Evolutionary conservation across 495 filamentous ascomycete genomes (phyloP).

Genomic region (Neurospora discreta): DNA sequence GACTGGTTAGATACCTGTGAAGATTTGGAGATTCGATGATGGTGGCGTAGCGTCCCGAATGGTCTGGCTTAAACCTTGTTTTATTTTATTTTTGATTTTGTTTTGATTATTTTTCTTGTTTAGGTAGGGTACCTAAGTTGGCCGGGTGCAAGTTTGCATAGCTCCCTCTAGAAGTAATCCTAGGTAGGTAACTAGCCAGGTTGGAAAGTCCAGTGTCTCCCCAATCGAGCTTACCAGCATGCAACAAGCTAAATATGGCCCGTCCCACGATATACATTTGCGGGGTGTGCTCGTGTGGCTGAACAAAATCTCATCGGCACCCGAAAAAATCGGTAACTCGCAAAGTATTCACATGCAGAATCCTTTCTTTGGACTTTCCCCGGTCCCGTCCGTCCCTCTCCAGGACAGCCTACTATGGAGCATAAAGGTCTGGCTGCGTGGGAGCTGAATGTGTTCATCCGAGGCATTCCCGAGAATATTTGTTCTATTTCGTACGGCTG

Average conservation of each 20-base stretch:
- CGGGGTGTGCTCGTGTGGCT: neutral
- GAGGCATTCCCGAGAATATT: neutral
- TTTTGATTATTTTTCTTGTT: too few species aligned
- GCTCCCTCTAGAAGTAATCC: too few species aligned
- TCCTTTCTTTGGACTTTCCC: neutral
- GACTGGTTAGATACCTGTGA: too few species aligned
- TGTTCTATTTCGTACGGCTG: neutral
- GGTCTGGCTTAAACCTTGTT: too few species aligned
- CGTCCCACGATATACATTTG: neutral
- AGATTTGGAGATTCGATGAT: too few species aligned
- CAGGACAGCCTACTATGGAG: neutral
- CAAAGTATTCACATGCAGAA: neutral
- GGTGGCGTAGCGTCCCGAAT: too few species aligned
- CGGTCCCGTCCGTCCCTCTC: neutral
- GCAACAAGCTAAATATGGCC: neutral
- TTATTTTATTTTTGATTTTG: too few species aligned
- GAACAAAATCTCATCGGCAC: neutral
- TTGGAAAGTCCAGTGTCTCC: neutral
- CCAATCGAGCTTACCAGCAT: neutral
- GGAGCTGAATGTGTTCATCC: neutral
- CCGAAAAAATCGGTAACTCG: neutral
- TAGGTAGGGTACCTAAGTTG: too few species aligned
- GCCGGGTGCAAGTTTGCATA: too few species aligned
- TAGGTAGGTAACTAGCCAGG: neutral
- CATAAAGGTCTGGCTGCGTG: neutral